phyloP scores from a whole-genome alignment of 805 yeast species.

The Pichia thaimueangensis region DNA sequence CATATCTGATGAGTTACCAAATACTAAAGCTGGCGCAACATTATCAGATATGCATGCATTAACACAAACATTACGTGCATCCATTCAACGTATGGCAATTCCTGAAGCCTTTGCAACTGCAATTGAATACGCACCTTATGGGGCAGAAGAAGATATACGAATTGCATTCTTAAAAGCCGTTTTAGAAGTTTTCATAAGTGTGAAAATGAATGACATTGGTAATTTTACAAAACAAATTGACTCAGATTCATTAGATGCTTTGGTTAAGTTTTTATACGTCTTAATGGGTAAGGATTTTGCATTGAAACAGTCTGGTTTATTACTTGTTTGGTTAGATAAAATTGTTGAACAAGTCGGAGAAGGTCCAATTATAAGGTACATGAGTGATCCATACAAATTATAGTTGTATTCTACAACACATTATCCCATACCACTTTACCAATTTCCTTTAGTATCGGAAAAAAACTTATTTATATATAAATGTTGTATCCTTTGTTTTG shows the following conservation, averaged over 20 bases:
- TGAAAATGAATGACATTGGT: slow-evolving; percentile 61
- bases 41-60: slow-evolving; percentile 49
- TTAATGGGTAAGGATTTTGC: slow-evolving; percentile 76
- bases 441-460: too few species aligned
- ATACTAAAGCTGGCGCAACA: slow-evolving; percentile 36
- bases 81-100: slow-evolving; percentile 67
- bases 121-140: slow-evolving; percentile 76
- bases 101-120: slow-evolving; percentile 57
- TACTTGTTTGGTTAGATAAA: slow-evolving; percentile 90
- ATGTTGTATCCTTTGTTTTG: too few species aligned
- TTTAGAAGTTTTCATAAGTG: slow-evolving; percentile 63
- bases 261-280: slow-evolving; percentile 79
- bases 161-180: slow-evolving; percentile 47
- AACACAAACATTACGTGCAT: slow-evolving; percentile 52
- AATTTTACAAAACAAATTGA: slow-evolving; percentile 52
- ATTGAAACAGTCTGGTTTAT: slow-evolving; percentile 77
- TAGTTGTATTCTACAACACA: not conserved
- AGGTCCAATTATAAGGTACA: slow-evolving; percentile 81
- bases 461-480: too few species aligned
- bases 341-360: slow-evolving; percentile 78
- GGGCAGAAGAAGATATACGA: slow-evolving; percentile 57
- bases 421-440: too few species aligned
- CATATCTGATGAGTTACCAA: slow-evolving; percentile 29
- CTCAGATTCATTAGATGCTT: slow-evolving; percentile 62
- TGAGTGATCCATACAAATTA: slow-evolving; percentile 50